Evolutionary conservation across 257 asterid genomes (phyloP).

Genomic region (Solanum pimpinellifolium): DNA sequence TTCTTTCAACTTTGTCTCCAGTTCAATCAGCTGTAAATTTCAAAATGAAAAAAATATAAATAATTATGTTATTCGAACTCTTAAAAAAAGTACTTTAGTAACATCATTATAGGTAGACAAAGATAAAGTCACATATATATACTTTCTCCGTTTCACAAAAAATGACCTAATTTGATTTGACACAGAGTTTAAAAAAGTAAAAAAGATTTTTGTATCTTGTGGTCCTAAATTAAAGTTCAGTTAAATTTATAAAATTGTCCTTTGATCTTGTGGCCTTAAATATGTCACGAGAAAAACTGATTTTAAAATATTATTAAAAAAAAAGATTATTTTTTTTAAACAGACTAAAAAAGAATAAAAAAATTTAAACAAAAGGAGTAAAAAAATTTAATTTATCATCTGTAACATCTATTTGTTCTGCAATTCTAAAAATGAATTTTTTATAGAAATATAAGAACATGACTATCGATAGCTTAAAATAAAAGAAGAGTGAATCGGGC

Average conservation of each 20-base stretch:
- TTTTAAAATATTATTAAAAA: too few species aligned
- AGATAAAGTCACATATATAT: background rate
- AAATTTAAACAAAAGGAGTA: too few species aligned
- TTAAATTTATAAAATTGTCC: too few species aligned
- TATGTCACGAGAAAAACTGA: too few species aligned
- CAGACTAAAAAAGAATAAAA: too few species aligned
- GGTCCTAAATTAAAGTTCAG: too few species aligned
- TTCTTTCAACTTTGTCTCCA: constrained; percentile 47
- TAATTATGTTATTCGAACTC: background rate
- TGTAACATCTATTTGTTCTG: background rate
- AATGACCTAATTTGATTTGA: too few species aligned
- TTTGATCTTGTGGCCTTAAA: too few species aligned
- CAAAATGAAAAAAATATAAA: background rate
- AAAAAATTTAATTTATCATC: background rate
- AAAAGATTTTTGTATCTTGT: too few species aligned
- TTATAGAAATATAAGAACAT: background rate
- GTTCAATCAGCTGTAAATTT: constrained; percentile 40
- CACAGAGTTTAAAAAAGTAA: too few species aligned
- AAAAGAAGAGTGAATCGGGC: background rate
- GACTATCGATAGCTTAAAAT: background rate
- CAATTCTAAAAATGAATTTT: background rate
- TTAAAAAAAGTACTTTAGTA: background rate
- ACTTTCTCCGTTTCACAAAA: too few species aligned
- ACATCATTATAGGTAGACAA: background rate
- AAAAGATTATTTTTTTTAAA: too few species aligned